These are phyloP conservation scores for Neoarthrinium moseri DNA, from an alignment of 2,329 filamentous ascomycete genomes.

Conservation along the genomic window DNA sequence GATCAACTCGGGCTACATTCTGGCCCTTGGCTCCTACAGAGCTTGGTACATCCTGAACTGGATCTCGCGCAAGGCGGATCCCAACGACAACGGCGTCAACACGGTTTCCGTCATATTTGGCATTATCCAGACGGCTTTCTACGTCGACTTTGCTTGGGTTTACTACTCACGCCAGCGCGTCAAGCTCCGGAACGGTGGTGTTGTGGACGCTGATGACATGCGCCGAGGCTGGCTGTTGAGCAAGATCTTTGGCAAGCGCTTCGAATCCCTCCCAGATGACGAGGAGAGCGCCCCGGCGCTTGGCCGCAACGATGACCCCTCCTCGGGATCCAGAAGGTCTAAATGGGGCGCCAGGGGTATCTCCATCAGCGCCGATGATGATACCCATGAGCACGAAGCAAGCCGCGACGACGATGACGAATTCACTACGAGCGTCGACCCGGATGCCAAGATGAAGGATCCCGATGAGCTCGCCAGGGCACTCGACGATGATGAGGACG, in stretches of 20 bases:
- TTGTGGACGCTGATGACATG: constrained; percentile 89
- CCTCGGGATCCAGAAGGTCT: constrained; percentile 34
- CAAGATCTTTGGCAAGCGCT: constrained; percentile 68
- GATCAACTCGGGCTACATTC: constrained; percentile 93
- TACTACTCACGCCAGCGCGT: constrained; percentile 93
- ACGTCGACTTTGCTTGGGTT: constrained; percentile 94
- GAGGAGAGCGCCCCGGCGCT: constrained; percentile 58
- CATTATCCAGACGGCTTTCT: constrained; percentile 83
- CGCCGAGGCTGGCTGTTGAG: constrained; percentile 81
- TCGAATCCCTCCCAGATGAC: constrained; percentile 54
- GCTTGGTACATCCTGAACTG: constrained; percentile 90
- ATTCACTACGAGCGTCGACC: constrained; percentile 46
- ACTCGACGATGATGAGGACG: constrained; percentile 55
- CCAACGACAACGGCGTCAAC: constrained; percentile 59
- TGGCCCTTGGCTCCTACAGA: constrained; percentile 84
- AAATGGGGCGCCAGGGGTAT: constrained; percentile 66
- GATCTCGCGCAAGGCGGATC: constrained; percentile 68
- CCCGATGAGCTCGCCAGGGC: constrained; percentile 63
- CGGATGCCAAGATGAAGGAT: constrained; percentile 65
- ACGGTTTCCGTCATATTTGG: constrained; percentile 81
- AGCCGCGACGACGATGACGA: constrained; percentile 40
- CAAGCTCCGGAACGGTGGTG: constrained; percentile 83
- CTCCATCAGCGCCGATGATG: constrained; percentile 65
- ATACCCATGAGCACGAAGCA: constrained; percentile 46
- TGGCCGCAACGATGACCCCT: constrained; percentile 26